These are phyloP conservation scores for Spergularia marina DNA, from an alignment of 148 eudicot species.

Conservation along the genomic window DNA sequence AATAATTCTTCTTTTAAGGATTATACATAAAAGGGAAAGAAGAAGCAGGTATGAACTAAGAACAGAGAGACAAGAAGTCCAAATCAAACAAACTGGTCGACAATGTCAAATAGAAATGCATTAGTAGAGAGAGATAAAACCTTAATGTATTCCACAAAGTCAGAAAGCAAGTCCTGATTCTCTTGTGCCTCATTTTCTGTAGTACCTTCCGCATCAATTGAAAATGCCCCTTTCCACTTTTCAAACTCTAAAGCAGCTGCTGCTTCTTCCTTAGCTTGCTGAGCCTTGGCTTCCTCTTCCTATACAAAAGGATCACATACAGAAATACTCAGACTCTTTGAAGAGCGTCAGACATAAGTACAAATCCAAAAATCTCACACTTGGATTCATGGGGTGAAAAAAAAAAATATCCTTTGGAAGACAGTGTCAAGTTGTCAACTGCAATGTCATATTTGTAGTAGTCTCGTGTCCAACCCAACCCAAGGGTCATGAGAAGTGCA, in stretches of 20 bases:
- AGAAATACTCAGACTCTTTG: neutral
- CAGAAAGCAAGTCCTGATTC: slow-evolving; percentile 78
- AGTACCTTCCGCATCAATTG: slow-evolving; percentile 95
- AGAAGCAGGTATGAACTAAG: neutral
- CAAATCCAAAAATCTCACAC: neutral
- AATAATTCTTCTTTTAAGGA: neutral
- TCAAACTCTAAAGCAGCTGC: slow-evolving; percentile 92
- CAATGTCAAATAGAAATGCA: slow-evolving; percentile 8
- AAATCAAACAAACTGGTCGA: neutral
- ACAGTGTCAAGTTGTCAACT: too few species aligned
- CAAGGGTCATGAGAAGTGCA: neutral
- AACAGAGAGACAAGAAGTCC: neutral
- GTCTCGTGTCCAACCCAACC: neutral
- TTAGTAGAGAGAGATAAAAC: slow-evolving; percentile 28
- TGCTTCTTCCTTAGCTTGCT: slow-evolving; percentile 89
- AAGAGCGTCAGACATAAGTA: too few species aligned
- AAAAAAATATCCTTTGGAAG: neutral
- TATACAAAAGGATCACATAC: slow-evolving; percentile 24
- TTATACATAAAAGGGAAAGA: too few species aligned
- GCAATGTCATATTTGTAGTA: too few species aligned
- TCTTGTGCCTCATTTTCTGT: slow-evolving; percentile 91
- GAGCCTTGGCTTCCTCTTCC: slow-evolving; percentile 98
- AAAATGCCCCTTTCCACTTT: slow-evolving; percentile 94
- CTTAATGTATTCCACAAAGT: slow-evolving; percentile 96
- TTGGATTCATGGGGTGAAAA: neutral